Percentiles rank a stretch among this genome's conserved stretches.
phyloP scores from a whole-genome alignment of 2,329 filamentous ascomycete species.

The Blastomyces parvus region DNA sequence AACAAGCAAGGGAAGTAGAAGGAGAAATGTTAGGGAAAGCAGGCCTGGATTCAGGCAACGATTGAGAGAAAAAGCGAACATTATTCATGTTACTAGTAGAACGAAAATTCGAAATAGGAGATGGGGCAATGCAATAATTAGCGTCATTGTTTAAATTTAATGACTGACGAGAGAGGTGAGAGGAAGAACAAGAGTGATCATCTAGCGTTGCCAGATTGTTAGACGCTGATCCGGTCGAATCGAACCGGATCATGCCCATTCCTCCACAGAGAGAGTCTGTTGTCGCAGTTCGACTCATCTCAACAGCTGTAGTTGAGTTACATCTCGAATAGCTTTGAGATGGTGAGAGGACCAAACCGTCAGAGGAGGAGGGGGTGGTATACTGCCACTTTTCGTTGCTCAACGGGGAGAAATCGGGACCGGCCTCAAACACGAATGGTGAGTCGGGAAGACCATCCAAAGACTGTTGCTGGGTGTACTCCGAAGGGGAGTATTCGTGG shows the following conservation, averaged over 20 bases:
- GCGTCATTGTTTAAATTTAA: slow-evolving; percentile 23
- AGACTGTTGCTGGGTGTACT: slow-evolving; percentile 29
- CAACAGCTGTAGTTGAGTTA: slow-evolving; percentile 23
- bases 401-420: not conserved
- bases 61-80: slow-evolving; percentile 25
- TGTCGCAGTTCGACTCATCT: slow-evolving; percentile 39
- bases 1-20: slow-evolving; percentile 24
- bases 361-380: slow-evolving; percentile 17
- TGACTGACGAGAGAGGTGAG: slow-evolving; percentile 23
- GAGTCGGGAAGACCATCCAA: slow-evolving; percentile 23
- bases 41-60: slow-evolving; percentile 25
- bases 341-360: slow-evolving; percentile 16
- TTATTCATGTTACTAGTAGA: slow-evolving; percentile 22
- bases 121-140: slow-evolving; percentile 20
- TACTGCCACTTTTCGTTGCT: slow-evolving; percentile 18
- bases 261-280: slow-evolving; percentile 37
- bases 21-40: slow-evolving; percentile 29
- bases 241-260: slow-evolving; percentile 38
- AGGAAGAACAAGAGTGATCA: slow-evolving; percentile 19
- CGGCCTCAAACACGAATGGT: not conserved
- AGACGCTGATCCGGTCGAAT: slow-evolving; percentile 30
- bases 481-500: slow-evolving; percentile 35
- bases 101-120: slow-evolving; percentile 20
- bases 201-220: slow-evolving; percentile 18
- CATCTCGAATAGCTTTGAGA: slow-evolving; percentile 15